These are phyloP conservation scores for Acrocalymma vagum DNA, from an alignment of 2,329 filamentous ascomycete species.

Conservation along the genomic window DNA sequence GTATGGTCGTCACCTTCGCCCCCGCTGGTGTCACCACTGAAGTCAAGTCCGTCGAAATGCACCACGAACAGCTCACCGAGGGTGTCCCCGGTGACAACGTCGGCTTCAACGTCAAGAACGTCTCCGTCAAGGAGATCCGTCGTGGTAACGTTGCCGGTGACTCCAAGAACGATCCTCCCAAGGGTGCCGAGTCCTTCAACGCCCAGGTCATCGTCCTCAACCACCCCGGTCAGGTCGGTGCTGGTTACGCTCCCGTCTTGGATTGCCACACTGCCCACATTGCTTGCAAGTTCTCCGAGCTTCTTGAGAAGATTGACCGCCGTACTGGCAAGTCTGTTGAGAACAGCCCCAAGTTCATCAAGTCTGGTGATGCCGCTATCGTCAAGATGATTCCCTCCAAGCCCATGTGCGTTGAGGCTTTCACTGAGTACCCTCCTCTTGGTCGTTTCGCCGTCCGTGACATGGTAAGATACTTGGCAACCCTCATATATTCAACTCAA, in stretches of 20 bases:
- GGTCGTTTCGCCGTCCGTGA: constrained; percentile 99
- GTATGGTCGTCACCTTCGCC: constrained; percentile 97
- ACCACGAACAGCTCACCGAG: constrained; percentile 98
- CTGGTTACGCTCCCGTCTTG: constrained; percentile 97
- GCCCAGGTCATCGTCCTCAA: constrained; percentile 99
- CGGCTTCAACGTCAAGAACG: constrained; percentile 99
- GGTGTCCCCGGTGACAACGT: constrained; percentile 99
- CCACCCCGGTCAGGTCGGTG: constrained; percentile 99
- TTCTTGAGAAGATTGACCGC: constrained; percentile 99
- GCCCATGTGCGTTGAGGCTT: constrained; percentile 99
- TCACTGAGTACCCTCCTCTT: constrained; percentile 99
- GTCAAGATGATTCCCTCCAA: constrained; percentile 99
- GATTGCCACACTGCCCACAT: constrained; percentile 99
- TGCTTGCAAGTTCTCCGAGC: constrained; percentile 99
- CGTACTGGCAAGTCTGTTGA: constrained; percentile 99
- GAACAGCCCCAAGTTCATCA: constrained; percentile 97
- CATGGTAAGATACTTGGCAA: constrained; percentile 65
- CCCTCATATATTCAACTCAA: constrained; percentile 2
- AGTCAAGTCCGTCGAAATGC: constrained; percentile 99
- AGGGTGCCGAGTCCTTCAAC: constrained; percentile 91
- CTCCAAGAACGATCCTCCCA: constrained; percentile 99
- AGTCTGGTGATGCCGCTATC: constrained; percentile 99
- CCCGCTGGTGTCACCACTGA: constrained; percentile 99
- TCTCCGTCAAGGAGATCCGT: constrained; percentile 99
- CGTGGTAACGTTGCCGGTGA: constrained; percentile 99